These are phyloP conservation scores for Hortaea werneckii DNA, from an alignment of 2,329 filamentous ascomycete genomes.

Conservation along the genomic window DNA sequence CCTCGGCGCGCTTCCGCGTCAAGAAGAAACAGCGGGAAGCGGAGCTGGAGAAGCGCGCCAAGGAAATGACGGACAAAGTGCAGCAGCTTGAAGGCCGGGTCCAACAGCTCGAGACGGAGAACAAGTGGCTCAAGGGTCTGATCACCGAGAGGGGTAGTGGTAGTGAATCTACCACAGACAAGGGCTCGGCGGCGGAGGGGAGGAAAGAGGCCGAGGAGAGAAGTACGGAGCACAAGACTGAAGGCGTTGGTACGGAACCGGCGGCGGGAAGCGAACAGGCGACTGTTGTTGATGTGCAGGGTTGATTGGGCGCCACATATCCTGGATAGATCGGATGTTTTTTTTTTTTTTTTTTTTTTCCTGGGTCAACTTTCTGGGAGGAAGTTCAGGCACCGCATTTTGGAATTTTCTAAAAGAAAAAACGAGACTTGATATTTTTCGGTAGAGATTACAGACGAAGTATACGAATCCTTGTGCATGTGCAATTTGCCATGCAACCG, in stretches of 20 bases:
- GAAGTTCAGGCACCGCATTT: too few species aligned
- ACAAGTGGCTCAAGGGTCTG: conserved; percentile 42
- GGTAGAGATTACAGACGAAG: too few species aligned
- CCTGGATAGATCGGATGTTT: too few species aligned
- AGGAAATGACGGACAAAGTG: conserved; percentile 42
- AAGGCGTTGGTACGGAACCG: conserved; percentile 21
- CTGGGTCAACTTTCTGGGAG: too few species aligned
- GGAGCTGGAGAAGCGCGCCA: conserved; percentile 40
- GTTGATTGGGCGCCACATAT: too few species aligned
- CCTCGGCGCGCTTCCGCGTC: conserved; percentile 43
- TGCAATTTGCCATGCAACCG: too few species aligned
- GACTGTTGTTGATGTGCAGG: neutral
- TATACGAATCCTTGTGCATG: too few species aligned
- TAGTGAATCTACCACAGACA: conserved; percentile 23
- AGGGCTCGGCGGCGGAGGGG: conserved; percentile 9
- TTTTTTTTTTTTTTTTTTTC: too few species aligned
- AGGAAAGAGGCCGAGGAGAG: conserved; percentile 14
- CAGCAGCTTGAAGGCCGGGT: conserved; percentile 35
- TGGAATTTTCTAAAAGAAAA: too few species aligned
- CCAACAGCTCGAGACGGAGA: conserved; percentile 42
- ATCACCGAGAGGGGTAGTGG: conserved; percentile 40
- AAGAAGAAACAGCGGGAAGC: conserved; percentile 48
- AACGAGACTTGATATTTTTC: too few species aligned
- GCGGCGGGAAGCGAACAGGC: neutral
- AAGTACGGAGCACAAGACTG: conserved; percentile 20